A percentile compares a stretch with the other conserved stretches of the same genome.
These are phyloP conservation scores for Verbena officinalis DNA, from an alignment of 257 asterid genomes.

Conservation along the genomic window DNA sequence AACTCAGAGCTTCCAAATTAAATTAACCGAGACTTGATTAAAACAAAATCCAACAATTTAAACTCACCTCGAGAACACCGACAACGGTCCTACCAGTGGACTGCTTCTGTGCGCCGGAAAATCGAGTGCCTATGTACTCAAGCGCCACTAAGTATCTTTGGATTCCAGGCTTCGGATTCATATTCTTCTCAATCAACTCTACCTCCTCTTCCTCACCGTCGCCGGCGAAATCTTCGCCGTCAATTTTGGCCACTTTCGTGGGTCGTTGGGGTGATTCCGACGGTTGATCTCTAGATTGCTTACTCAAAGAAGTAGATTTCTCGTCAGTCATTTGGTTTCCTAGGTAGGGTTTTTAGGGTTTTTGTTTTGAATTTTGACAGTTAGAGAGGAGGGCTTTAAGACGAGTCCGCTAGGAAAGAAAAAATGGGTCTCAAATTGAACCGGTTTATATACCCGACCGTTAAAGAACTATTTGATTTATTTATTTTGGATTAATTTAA, in stretches of 20 bases:
- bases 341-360: constrained; percentile 14
- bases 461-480: no score
- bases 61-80: constrained; percentile 74
- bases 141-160: constrained; percentile 80
- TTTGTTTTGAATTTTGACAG: background rate
- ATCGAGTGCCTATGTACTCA: constrained; percentile 88
- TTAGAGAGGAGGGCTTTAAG: background rate
- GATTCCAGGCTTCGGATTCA: constrained; percentile 54
- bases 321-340: constrained; percentile 45
- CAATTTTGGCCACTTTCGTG: constrained; percentile 45
- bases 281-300: constrained; percentile 33
- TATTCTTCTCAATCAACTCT: constrained; percentile 29
- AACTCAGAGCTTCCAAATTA: background rate
- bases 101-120: constrained; percentile 90
- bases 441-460: no score
- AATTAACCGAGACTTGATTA: background rate
- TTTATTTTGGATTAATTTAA: no score
- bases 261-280: constrained; percentile 58
- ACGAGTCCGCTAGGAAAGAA: no score
- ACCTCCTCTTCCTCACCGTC: constrained; percentile 37
- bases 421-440: no score
- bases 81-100: constrained; percentile 70
- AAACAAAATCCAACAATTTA: background rate
- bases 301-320: constrained; percentile 29
- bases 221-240: constrained; percentile 33